Evolutionary conservation across 306 rosid genomes (phyloP), one percentile per base, ranked within the genome.

Genomic region (Astragalus membranaceus): DNA sequence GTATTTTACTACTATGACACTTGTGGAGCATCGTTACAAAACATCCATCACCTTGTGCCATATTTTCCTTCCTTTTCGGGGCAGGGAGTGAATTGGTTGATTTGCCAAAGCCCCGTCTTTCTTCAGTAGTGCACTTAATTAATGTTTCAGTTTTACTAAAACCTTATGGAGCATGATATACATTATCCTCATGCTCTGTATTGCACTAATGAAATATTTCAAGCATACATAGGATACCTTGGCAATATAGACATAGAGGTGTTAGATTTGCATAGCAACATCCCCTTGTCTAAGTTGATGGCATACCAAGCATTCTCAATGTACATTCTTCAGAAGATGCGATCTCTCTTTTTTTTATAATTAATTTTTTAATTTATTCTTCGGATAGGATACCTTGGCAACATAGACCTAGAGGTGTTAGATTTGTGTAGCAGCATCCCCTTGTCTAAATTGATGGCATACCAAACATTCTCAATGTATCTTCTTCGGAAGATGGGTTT

Each of bases 251-350:
- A 37, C 39, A 41, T 49, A 47, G 64, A 47, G 64, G 46, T 69
- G 44, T 58, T 77, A 58, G 59, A 70, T 42, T 70, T 70, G 50
- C 6, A 20, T 8, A 53, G 67, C 36, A 62, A 42, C 54, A 63
- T 33, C 30, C 65, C 60, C 11, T 9, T 14, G 52, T 79, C 64
- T 50, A 50, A 47, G 42, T 72, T 37, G 64, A 60, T 67, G 70
- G 13, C 51, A 49, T 62, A 10, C 70, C 17, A 14, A 35, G 51
- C 17, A 26, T 23, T 43, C 15, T 46, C 58, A 30, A 20, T 57
- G 69, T 73, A 11, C 46, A 60, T 39, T 78, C 69, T 66, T 37
- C n/a, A 10, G 50, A 63, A 10, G 59, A 55, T 20, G 17, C 66
- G 15, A 58, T 48, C 67, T 68, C 35, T 12, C 46, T 60, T 10